phyloP scores from a whole-genome alignment of 208 protist species.

The Tritrichomonas foetus region DNA sequence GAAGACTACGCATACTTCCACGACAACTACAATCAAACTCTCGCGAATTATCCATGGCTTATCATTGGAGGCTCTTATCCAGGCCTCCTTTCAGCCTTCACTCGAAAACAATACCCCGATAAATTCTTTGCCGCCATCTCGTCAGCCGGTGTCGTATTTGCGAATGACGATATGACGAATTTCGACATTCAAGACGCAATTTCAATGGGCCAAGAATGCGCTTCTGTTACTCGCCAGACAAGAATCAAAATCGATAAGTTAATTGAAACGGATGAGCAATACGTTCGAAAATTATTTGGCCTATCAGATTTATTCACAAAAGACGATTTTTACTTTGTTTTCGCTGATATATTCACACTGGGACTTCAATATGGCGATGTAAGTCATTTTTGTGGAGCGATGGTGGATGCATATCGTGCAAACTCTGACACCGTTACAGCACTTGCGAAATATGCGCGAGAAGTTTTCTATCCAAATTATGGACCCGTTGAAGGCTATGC shows the following conservation, averaged over 20 bases:
- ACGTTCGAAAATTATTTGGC: background rate
- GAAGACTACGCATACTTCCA: background rate
- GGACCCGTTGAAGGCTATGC: background rate
- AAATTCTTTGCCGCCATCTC: background rate
- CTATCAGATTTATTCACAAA: background rate
- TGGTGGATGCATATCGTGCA: background rate
- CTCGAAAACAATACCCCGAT: background rate
- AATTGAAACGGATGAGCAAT: background rate
- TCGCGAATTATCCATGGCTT: background rate
- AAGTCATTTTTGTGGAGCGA: background rate
- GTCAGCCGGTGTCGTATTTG: background rate
- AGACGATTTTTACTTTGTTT: background rate
- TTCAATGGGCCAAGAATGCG: conserved; percentile 30
- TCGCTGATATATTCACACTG: background rate
- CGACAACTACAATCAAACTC: background rate
- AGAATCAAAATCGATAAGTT: background rate
- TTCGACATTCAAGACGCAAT: conserved; percentile 27
- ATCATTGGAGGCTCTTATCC: conserved; percentile 15
- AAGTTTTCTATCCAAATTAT: background rate
- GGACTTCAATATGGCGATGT: background rate
- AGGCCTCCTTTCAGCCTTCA: background rate
- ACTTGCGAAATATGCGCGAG: background rate
- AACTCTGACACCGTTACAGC: background rate
- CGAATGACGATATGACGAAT: background rate
- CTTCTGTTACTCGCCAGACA: background rate